These are phyloP conservation scores for Aspergillus biplanus DNA, from an alignment of 495 filamentous ascomycete species.

Conservation along the genomic window DNA sequence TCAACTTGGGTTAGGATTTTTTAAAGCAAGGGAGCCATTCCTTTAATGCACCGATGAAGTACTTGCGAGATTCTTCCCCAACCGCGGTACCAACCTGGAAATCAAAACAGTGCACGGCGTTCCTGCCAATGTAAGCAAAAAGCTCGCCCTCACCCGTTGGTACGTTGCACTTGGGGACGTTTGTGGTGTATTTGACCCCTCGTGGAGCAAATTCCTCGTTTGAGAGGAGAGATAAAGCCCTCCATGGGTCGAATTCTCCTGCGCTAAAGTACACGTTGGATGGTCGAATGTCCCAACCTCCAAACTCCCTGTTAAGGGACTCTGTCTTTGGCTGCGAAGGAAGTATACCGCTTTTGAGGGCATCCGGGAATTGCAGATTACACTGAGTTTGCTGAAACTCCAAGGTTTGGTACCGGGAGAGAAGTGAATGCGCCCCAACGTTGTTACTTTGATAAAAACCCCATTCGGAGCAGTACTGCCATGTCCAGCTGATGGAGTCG, in stretches of 20 bases:
- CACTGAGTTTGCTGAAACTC: slow-evolving; percentile 54
- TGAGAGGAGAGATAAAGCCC: slow-evolving; percentile 53
- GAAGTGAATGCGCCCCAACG: slow-evolving; percentile 48
- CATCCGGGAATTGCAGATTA: slow-evolving; percentile 56
- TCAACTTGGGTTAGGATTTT: neutral
- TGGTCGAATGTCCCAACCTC: slow-evolving; percentile 62
- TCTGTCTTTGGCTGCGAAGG: slow-evolving; percentile 43
- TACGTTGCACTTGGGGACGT: slow-evolving; percentile 53
- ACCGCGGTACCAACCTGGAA: slow-evolving; percentile 36
- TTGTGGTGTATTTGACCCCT: slow-evolving; percentile 36
- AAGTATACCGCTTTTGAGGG: slow-evolving; percentile 45
- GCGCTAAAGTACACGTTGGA: slow-evolving; percentile 59
- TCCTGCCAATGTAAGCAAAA: slow-evolving; percentile 55
- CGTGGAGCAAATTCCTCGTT: slow-evolving; percentile 47
- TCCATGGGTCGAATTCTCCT: slow-evolving; percentile 64
- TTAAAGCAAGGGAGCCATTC: slow-evolving; percentile 53
- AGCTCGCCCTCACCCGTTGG: slow-evolving; percentile 38
- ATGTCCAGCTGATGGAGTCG: slow-evolving; percentile 55
- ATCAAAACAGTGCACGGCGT: slow-evolving; percentile 58
- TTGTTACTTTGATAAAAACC: slow-evolving; percentile 61
- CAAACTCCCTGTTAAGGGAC: slow-evolving; percentile 47
- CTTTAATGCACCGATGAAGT: slow-evolving; percentile 47
- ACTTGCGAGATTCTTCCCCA: slow-evolving; percentile 35
- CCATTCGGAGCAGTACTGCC: slow-evolving; percentile 65
- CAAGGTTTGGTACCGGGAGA: slow-evolving; percentile 56